These are phyloP conservation scores for Lipomyces starkeyi DNA, from an alignment of 805 yeast genomes.

Conservation along the genomic window DNA sequence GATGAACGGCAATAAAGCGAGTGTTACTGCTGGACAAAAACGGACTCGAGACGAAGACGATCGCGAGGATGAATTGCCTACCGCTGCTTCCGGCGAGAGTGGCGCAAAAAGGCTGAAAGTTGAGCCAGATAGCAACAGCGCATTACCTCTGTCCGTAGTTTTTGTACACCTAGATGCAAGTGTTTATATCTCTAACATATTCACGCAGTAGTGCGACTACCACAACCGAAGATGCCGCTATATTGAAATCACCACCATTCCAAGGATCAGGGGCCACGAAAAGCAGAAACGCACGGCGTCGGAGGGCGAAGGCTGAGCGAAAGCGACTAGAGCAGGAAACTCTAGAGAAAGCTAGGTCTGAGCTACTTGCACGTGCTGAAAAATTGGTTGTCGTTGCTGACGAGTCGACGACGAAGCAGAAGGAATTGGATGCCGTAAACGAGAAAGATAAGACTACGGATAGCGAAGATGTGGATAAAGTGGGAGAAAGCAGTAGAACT, in stretches of 20 bases:
- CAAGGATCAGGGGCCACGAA: slow-evolving; percentile 4
- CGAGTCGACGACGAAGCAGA: background rate
- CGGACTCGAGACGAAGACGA: background rate
- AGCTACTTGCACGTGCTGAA: background rate
- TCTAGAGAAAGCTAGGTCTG: background rate
- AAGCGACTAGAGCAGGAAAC: background rate
- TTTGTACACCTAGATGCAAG: background rate
- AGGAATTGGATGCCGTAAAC: background rate
- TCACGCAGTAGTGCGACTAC: background rate
- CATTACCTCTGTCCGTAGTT: background rate
- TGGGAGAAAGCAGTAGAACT: background rate
- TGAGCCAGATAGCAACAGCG: background rate
- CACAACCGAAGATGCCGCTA: background rate
- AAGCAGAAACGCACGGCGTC: slow-evolving; percentile 14
- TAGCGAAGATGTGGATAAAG: background rate
- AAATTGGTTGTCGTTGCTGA: background rate
- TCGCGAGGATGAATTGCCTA: background rate
- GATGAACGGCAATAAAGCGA: background rate
- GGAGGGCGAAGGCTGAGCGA: slow-evolving; percentile 7
- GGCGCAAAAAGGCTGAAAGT: background rate
- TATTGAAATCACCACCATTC: background rate
- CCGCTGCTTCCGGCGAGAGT: background rate
- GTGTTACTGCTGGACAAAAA: background rate
- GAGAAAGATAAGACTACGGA: slow-evolving; percentile 2
- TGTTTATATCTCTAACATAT: background rate